Evolutionary conservation across 352 stramenopile genomes (phyloP), one percentile per base, ranked within the genome.

Genomic region (Phytopythium mirpurense): DNA sequence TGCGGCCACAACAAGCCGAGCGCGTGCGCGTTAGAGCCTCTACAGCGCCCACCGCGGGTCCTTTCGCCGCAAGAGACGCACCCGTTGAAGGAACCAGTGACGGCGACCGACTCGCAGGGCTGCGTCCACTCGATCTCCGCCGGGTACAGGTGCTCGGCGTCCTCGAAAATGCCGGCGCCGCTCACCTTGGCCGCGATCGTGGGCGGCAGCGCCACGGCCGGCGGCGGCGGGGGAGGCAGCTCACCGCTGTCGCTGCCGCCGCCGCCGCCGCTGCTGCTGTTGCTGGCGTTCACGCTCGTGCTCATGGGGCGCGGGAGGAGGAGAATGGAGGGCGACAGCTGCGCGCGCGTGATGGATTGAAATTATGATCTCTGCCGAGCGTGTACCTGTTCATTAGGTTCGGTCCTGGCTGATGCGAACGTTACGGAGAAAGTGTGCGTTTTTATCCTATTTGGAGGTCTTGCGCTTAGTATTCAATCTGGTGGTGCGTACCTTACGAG

Each of bases 61-160:
- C 9, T 9, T 3, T 3, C 18, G 19, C 31, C 23, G 41, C 27
- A n/a, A 8, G 14, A 55, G 21, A 26, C 27, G 21, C 45, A 93
- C 82, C 86, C 89, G 67, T 90, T 93, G 56, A 93, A 93, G 29
- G 73, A 84, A 41, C 83, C 83, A 0, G 83, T 88, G 65, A 93
- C 80, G 29, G 69, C 73, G 26, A 93, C 72, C 10, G 73, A 72
- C 42, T 67, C 54, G 45, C 72, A 83, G 2, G 62, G 61, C 41
- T 80, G 74, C 34, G 64, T 58, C 77, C 77, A 90, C 55, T 86
- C 74, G 35, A 90, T 70, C 35, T 78, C 55, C 43, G 68, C 79
- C 24, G 79, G 79, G 65, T 72, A 88, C 50, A 78, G 38, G 45
- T 78, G 51, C 16, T 66, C 73, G 38, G 60, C 68, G 44, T 83